A percentile compares a stretch with the other conserved stretches of the same genome.
These are phyloP conservation scores for Pseudofabraea citricarpa DNA, from an alignment of 2,329 filamentous ascomycete genomes.

Conservation along the genomic window DNA sequence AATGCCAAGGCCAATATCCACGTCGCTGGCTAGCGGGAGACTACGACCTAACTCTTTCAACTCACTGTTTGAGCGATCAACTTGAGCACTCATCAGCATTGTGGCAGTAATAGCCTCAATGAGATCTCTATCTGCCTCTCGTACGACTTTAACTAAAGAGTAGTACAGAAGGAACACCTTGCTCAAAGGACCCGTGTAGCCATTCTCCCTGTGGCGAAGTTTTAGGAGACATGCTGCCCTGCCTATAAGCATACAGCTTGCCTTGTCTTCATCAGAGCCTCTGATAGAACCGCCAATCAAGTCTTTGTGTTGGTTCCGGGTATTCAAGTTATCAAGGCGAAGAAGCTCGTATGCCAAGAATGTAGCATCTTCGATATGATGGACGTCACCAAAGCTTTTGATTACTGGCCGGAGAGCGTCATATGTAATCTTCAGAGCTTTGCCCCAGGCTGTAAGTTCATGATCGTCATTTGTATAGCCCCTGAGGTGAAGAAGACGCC, in stretches of 20 bases:
- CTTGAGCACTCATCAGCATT: constrained; percentile 77
- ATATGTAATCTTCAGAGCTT: constrained; percentile 68
- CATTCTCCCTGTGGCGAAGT: constrained; percentile 76
- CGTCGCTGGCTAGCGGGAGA: constrained; percentile 64
- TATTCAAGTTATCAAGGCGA: constrained; percentile 71
- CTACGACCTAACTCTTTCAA: constrained; percentile 58
- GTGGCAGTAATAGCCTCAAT: constrained; percentile 77
- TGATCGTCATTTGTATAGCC: constrained; percentile 79
- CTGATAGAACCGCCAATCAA: constrained; percentile 51
- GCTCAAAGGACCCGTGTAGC: constrained; percentile 91
- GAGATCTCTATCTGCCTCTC: constrained; percentile 74
- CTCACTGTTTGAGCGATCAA: constrained; percentile 59
- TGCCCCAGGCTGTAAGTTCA: constrained; percentile 78
- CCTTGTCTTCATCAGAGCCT: constrained; percentile 66
- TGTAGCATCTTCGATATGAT: constrained; percentile 66
- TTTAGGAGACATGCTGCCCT: constrained; percentile 80
- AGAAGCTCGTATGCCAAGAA: constrained; percentile 84
- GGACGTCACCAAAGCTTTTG: constrained; percentile 36
- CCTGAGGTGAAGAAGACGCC: constrained; percentile 84
- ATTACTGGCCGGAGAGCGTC: constrained; percentile 51
- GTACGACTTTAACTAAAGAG: constrained; percentile 74
- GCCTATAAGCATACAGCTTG: constrained; percentile 75
- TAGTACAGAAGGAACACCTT: constrained; percentile 84
- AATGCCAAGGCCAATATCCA: constrained; percentile 72
- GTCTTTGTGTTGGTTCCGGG: constrained; percentile 53